Conservation (phyloP, 805 yeast genomes). For the Metschnikowia hibisci region DNA sequence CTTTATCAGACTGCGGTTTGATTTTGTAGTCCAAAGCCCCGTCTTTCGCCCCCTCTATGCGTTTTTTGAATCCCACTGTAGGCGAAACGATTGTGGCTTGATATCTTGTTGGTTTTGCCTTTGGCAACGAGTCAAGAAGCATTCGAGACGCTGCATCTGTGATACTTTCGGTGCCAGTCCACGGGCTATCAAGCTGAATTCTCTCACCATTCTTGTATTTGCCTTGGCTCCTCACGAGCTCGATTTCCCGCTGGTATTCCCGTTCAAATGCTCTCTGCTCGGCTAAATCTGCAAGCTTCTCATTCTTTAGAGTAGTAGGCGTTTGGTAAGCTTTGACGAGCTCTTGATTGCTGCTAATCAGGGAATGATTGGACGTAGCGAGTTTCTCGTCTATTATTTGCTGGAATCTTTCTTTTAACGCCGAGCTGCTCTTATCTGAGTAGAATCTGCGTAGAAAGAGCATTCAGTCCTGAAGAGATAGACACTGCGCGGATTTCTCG, state of each 20-base stretch:
- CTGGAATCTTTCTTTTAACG: slow-evolving; percentile 30
- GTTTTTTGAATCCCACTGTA: slow-evolving; percentile 25
- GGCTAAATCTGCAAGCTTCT: slow-evolving; percentile 6
- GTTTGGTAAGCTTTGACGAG: background rate
- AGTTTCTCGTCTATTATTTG: slow-evolving; percentile 32
- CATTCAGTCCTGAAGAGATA: background rate
- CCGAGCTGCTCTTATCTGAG: slow-evolving; percentile 14
- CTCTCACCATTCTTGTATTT: slow-evolving; percentile 6
- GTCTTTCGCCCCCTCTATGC: slow-evolving; percentile 62
- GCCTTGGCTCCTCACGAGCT: slow-evolving; percentile 30
- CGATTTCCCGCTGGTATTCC: slow-evolving; percentile 17
- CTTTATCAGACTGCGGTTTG: slow-evolving; percentile 30
- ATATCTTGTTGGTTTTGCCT: slow-evolving; percentile 9
- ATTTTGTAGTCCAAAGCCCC: slow-evolving; percentile 60
- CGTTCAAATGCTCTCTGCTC: slow-evolving; percentile 6
- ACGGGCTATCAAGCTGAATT: slow-evolving; percentile 8
- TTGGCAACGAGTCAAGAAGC: slow-evolving; percentile 16
- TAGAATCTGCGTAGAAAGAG: background rate
- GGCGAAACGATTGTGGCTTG: slow-evolving; percentile 19
- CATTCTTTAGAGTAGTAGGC: slow-evolving; percentile 3
- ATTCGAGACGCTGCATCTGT: slow-evolving; percentile 14
- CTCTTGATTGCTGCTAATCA: background rate
- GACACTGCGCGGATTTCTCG: background rate
- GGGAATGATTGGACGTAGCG: slow-evolving; percentile 12
- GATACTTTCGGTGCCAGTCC: slow-evolving; percentile 15